Evolutionary conservation across 306 rosid genomes (phyloP), one percentile per base, ranked within the genome.

Genomic region (Erythrophleum fordii): DNA sequence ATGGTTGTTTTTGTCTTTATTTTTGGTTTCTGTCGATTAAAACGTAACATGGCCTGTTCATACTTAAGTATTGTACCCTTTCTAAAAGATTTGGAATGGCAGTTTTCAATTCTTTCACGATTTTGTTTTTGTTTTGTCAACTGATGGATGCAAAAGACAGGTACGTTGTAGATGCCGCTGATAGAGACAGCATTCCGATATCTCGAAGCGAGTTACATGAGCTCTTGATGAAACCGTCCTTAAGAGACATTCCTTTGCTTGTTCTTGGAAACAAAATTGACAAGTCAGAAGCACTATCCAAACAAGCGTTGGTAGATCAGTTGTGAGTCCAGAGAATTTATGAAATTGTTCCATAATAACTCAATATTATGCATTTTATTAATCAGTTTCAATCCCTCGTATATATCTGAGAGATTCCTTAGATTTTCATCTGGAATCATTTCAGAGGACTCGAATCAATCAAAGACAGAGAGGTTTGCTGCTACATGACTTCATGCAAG

Each of bases 101-200:
- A 42, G 62, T 67, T 74, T 53, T 82, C 68, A 16, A 11, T 76
- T 49, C 41, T 58, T 66, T 39, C 37, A 35, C 68, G 20, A 37
- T 77, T 68, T 18, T 48, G 67, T 12, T 49, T 34, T 85, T 75
- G 10, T 69, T 79, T 81, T 45, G 20, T 81, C 11, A 29, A 45
- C n/a, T 80, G 78, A 76, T 79, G 77, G 73, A 77, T 86, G 72
- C n/a, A 66, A 61, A 84, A 77, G 61, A 31, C 92, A 93, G 96
- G 73, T 93, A 93, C 51, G 97, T 91, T 51, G 97, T 93, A 77
- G 97, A 93, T 89, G 94, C 98, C 69, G 97, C 98, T 53, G 98
- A 95, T 70, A 89, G 99, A 87, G 97, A 95, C 84, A 89, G 92
- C 42, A 90, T 93, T 86, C 98, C 96, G 10, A 88, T 95, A 81